Evolutionary conservation across 1,284 basidiomycete species (phyloP), one percentile per base, ranked within the genome.

Genomic region (Athelia psychrophila): DNA sequence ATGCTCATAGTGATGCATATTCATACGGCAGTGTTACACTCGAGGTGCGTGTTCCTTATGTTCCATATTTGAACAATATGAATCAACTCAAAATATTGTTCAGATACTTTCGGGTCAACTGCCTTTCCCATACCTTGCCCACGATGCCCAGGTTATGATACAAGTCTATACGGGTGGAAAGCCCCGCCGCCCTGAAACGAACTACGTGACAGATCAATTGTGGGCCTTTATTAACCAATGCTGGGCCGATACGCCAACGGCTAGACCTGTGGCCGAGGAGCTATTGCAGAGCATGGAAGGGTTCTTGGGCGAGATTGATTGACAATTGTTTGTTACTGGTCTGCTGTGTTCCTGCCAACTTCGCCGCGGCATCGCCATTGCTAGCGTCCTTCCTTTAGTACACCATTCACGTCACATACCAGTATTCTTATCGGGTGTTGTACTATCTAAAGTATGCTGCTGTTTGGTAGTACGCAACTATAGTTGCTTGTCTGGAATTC

Each of bases 11-110:
- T 49, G 73, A 74, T 58, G 67, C 73, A 13, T 75, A 74, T 56
- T 74, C 73, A 0, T 70, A 71, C 51, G 73, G 72, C 6, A 71
- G 71, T 56, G 68, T 74, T 16, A 73, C 68, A 58, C 65, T 74
- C 27, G 69, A 75, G 65, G 73, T 73, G 51, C 36, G 58, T 52
- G 16, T 15, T 6, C 19, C 13, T 51, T 45, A 22, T 36, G 36
- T 33, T 4, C 12, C 30, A 50, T 20, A 23, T 5, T 13, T 30
- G 27, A 18, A 45, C 47, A 48, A 22, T 52, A 22, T 3, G 30
- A 42, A 12, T 53, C 0, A 20, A 19, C 16, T 32, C 32, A 13
- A 30, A 6, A n/a, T 22, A 2, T 10, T 47, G 0, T 35, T 23
- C 46, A 73, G 72, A 65, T 74, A 24, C 59, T 74, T 10, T 73